Evolutionary conservation across 2,329 filamentous ascomycete species (phyloP).

Genomic region (Blastomyces parvus): DNA sequence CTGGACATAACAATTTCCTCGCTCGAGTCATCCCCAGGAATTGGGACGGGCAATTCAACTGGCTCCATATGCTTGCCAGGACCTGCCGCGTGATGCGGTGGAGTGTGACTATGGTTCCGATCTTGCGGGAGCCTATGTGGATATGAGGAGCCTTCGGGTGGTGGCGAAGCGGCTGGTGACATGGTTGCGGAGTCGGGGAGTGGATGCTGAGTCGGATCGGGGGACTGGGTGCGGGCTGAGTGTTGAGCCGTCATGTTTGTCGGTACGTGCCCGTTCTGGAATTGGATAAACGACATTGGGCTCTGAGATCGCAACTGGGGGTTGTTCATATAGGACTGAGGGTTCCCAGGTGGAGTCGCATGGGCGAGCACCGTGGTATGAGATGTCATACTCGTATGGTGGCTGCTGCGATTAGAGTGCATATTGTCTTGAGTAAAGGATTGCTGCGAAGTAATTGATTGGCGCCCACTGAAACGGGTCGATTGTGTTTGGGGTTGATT

Average conservation of each 20-base stretch:
- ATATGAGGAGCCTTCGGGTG: conserved; percentile 5
- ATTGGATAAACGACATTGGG: conserved; percentile 1
- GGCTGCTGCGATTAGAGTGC: neutral
- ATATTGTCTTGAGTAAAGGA: neutral
- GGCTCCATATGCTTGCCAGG: conserved; percentile 21
- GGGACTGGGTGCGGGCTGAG: neutral
- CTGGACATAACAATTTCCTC: conserved; percentile 41
- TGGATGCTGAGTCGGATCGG: conserved; percentile 8
- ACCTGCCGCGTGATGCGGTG: neutral
- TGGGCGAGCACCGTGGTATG: neutral
- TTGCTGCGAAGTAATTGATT: neutral
- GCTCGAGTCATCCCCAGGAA: conserved; percentile 28
- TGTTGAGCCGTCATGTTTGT: neutral
- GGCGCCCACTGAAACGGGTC: neutral
- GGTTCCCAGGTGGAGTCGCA: neutral
- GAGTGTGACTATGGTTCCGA: neutral
- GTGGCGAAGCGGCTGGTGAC: conserved; percentile 1
- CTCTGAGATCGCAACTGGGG: neutral
- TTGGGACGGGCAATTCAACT: conserved; percentile 27
- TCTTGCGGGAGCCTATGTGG: conserved; percentile 8
- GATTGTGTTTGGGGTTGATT: neutral
- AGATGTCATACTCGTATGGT: neutral
- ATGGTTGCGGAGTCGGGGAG: conserved; percentile 4
- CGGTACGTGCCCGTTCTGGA: neutral
- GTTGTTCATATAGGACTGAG: neutral